phyloP scores from a whole-genome alignment of 768 basidiomycete genomes.

The Auriculariales sp. region DNA sequence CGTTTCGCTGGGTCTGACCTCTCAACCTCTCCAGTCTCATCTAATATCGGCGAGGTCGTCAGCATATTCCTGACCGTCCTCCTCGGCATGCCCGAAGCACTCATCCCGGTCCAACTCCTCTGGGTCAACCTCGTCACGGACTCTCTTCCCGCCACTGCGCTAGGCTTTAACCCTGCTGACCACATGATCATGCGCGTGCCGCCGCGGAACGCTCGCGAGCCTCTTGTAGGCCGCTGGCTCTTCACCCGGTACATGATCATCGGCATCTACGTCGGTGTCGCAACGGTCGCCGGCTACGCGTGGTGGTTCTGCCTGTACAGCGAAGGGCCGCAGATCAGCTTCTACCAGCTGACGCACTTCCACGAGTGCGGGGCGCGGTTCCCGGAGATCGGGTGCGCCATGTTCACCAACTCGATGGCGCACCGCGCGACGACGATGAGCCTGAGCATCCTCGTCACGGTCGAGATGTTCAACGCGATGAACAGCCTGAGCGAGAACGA shows the following conservation, averaged over 20 bases:
- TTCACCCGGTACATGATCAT: slow-evolving; percentile 94
- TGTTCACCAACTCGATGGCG: slow-evolving; percentile 84
- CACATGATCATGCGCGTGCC: slow-evolving; percentile 94
- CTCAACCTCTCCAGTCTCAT: slow-evolving; percentile 9
- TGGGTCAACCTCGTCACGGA: slow-evolving; percentile 99
- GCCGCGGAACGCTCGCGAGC: slow-evolving; percentile 79
- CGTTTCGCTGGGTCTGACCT: slow-evolving; percentile 5
- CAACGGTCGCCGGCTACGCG: slow-evolving; percentile 93
- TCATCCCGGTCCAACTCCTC: slow-evolving; percentile 93
- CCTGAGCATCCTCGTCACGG: slow-evolving; percentile 86
- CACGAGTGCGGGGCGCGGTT: slow-evolving; percentile 76
- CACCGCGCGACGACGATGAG: slow-evolving; percentile 90
- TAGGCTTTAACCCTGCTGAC: slow-evolving; percentile 96
- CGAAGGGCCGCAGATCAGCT: slow-evolving; percentile 85
- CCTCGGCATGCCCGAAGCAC: slow-evolving; percentile 97
- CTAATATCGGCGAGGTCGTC: slow-evolving; percentile 67
- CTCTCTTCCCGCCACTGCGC: slow-evolving; percentile 88
- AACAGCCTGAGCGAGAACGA: slow-evolving; percentile 98
- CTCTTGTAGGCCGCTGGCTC: slow-evolving; percentile 82
- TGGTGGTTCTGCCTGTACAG: slow-evolving; percentile 97
- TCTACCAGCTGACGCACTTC: slow-evolving; percentile 90
- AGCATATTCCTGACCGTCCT: slow-evolving; percentile 95
- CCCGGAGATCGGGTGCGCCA: slow-evolving; percentile 85
- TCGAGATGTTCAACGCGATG: slow-evolving; percentile 97
- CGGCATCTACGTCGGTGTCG: slow-evolving; percentile 85